Evolutionary conservation across 2,329 filamentous ascomycete genomes (phyloP), one percentile per base, ranked within the genome.

Genomic region (Neurospora sp.): DNA sequence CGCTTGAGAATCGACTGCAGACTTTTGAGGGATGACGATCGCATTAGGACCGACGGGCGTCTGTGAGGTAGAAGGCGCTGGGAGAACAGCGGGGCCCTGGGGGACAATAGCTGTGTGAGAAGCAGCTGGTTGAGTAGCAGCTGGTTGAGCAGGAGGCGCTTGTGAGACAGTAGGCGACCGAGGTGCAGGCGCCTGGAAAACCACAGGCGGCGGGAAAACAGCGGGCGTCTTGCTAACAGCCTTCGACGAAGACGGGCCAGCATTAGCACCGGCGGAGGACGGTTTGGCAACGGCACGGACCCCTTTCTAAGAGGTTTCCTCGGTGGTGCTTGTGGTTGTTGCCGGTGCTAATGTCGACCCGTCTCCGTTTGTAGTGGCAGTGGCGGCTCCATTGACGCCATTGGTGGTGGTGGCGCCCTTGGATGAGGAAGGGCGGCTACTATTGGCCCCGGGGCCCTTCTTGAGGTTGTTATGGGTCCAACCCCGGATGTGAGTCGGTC

Each of bases 401-500:
- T 66, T 41, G 23, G 66, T 46, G 28, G 67, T 33, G 43, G 69
- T 41, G 28, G 66, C 66, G 6, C 67, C 68, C 52, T 69, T 72
- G 37, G 66, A 69, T 41, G 71, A 70, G 23, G 68, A 67, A 73
- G 43, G 52, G 8, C 52, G 52, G 28, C 15, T 62, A 28, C 23
- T 36, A 12, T 62, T 62, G 28, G 75, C 71, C 43, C 75, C 73
- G 67, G 71, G 74, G 46, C 77, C 78, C 72, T 79, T 80, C 67
- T 78, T 77, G 19, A 79, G 76, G 72, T 81, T 83, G 73, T 82
- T 82, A 37, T 83, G 79, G 66, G 85, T 86, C 86, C 86, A 88
- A 1, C 86, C 86, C 37, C 86, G 78, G 39, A 88, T 87, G 62
- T 83, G 82, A 12, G 85, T 86, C 0, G 86, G 86, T 0, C 85